A percentile compares a stretch with the other conserved stretches of the same genome.
These are phyloP conservation scores for Antrodiella citrinella DNA, from an alignment of 768 basidiomycete genomes.

Conservation along the genomic window DNA sequence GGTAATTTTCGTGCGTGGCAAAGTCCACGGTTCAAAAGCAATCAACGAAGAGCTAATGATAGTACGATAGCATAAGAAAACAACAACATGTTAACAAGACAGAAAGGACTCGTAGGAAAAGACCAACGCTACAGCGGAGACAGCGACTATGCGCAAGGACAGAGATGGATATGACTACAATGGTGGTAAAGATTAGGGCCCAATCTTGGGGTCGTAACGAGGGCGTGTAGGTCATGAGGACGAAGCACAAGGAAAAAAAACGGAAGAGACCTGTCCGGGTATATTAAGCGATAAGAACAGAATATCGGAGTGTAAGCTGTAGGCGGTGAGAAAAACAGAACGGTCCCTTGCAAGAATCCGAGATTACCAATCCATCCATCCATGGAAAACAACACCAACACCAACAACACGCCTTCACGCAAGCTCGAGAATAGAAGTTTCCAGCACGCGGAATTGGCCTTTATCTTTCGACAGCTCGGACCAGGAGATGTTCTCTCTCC, in stretches of 20 bases:
- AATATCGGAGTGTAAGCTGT: neutral
- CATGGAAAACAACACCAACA: neutral
- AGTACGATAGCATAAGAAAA: neutral
- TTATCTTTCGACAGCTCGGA: slow-evolving; percentile 73
- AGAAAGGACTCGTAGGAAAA: no score
- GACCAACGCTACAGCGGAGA: neutral
- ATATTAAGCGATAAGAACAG: neutral
- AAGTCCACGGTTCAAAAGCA: no score
- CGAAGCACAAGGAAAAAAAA: neutral
- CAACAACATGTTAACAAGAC: no score
- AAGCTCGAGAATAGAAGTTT: slow-evolving; percentile 73
- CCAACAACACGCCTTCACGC: slow-evolving; percentile 9
- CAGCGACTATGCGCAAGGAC: neutral
- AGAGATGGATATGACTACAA: neutral
- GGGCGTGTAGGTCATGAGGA: neutral
- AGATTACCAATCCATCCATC: neutral
- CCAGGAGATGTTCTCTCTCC: slow-evolving; percentile 77
- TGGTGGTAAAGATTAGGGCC: neutral
- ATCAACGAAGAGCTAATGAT: no score
- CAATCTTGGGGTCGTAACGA: neutral
- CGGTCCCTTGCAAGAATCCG: neutral
- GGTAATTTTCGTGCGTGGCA: no score
- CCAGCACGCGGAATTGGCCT: slow-evolving; percentile 67
- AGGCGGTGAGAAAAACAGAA: neutral
- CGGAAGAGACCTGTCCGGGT: neutral